A percentile compares a stretch with the other conserved stretches of the same genome.
Evolutionary conservation across 345 rosid species (phyloP).

Genomic region (Hypericum androsaemum): DNA sequence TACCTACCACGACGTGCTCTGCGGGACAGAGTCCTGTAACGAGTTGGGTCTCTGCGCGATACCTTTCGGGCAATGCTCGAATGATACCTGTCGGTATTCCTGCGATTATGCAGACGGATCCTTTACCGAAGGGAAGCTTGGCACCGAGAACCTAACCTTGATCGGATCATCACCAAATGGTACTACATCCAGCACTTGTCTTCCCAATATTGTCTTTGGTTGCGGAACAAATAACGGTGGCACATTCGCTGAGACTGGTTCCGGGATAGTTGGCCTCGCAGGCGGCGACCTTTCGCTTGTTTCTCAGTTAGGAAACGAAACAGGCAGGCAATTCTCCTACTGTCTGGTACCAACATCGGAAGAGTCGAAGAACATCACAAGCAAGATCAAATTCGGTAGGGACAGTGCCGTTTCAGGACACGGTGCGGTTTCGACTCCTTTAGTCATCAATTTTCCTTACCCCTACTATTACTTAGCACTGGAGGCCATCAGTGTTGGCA

Average conservation of each 20-base stretch:
- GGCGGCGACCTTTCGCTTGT: constrained; percentile 43
- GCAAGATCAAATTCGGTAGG: constrained; percentile 41
- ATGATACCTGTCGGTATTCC: constrained; percentile 26
- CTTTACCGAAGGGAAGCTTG: constrained; percentile 31
- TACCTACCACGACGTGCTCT: constrained; percentile 20
- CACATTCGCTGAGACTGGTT: constrained; percentile 30
- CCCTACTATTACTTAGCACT: constrained; percentile 43
- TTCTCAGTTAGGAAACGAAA: constrained; percentile 29
- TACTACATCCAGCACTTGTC: constrained; percentile 15
- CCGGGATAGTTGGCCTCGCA: constrained; percentile 57
- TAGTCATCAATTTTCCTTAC: constrained; percentile 17
- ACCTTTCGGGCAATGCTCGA: constrained; percentile 11
- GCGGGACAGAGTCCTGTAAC: constrained; percentile 28
- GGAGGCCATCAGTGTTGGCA: constrained; percentile 50
- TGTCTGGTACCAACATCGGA: constrained; percentile 36
- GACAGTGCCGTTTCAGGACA: constrained; percentile 13
- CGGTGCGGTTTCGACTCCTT: constrained; percentile 28
- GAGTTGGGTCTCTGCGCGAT: constrained; percentile 7
- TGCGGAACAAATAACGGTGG: constrained; percentile 45
- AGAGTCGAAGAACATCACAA: constrained; percentile 10
- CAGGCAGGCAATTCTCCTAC: constrained; percentile 42
- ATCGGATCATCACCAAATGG: too few species aligned
- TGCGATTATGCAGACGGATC: constrained; percentile 39
- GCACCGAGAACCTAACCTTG: constrained; percentile 28
- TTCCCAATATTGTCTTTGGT: constrained; percentile 28